These are phyloP conservation scores for Scedosporium aurantiacum DNA, from an alignment of 2,329 filamentous ascomycete species.

Conservation along the genomic window DNA sequence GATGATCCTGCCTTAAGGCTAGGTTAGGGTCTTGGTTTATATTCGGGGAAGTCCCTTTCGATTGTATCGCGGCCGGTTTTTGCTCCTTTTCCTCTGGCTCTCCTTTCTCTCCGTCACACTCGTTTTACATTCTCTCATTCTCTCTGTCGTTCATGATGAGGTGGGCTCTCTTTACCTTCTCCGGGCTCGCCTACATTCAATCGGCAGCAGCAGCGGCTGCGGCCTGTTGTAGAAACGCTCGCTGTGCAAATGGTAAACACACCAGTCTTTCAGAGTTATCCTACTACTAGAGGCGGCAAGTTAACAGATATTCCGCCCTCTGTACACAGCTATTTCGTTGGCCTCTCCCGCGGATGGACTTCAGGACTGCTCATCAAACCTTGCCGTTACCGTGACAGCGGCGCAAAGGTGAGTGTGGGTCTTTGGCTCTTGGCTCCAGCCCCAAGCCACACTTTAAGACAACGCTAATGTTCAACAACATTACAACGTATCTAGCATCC, in stretches of 20 bases:
- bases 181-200: background rate
- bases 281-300: background rate
- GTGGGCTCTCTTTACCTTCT: background rate
- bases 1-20: too few relatives aligned
- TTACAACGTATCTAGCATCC: background rate
- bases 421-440: background rate
- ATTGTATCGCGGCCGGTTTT: too few relatives aligned
- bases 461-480: background rate
- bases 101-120: background rate
- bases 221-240: background rate
- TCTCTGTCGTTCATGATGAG: background rate
- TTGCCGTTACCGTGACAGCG: background rate
- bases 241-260: background rate
- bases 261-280: background rate
- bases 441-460: background rate
- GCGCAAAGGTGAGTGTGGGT: background rate
- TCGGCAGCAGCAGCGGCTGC: background rate
- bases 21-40: too few relatives aligned
- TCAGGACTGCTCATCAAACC: background rate
- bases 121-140: background rate
- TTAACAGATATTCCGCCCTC: background rate
- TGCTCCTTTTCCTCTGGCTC: too few relatives aligned
- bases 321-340: background rate
- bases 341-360: background rate
- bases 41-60: too few relatives aligned